phyloP scores from a whole-genome alignment of 345 rosid species.

The Populus davidiana region DNA sequence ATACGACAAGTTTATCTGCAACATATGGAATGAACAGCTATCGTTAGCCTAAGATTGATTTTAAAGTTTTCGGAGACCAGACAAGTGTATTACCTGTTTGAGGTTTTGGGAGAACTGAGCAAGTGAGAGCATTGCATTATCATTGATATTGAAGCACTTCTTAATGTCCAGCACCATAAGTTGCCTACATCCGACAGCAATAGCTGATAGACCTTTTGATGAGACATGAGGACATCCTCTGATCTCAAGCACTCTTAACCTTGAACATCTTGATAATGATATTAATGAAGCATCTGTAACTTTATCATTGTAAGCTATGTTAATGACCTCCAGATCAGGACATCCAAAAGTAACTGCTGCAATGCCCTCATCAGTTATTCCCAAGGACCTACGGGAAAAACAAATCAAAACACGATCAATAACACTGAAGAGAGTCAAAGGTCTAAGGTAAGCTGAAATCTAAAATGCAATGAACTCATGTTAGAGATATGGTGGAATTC shows the following conservation, averaged over 20 bases:
- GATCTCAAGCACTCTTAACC: conserved; percentile 49
- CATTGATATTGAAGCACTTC: conserved; percentile 56
- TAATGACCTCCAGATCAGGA: conserved; percentile 46
- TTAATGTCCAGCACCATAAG: conserved; percentile 59
- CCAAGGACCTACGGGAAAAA: conserved; percentile 35
- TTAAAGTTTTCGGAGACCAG: background rate
- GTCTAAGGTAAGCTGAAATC: background rate
- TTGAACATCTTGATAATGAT: conserved; percentile 47
- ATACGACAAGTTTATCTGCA: conserved; percentile 59
- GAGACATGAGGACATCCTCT: conserved; percentile 64
- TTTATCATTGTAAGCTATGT: conserved; percentile 53
- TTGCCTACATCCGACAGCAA: conserved; percentile 63
- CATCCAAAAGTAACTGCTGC: conserved; percentile 51
- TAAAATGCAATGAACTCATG: too few species aligned
- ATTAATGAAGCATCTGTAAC: conserved; percentile 46
- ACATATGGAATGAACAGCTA: background rate
- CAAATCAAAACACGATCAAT: too few species aligned
- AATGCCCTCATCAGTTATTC: conserved; percentile 55
- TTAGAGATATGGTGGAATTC: too few species aligned
- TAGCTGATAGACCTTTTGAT: conserved; percentile 56
- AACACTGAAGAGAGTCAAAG: too few species aligned
- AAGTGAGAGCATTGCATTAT: conserved; percentile 58
- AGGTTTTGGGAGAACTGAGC: conserved; percentile 70
- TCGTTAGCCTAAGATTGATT: background rate
- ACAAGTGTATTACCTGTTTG: conserved; percentile 39